A percentile compares a stretch with the other conserved stretches of the same genome.
Evolutionary conservation across 768 basidiomycete genomes (phyloP).

Genomic region (Lenzites betulinus): DNA sequence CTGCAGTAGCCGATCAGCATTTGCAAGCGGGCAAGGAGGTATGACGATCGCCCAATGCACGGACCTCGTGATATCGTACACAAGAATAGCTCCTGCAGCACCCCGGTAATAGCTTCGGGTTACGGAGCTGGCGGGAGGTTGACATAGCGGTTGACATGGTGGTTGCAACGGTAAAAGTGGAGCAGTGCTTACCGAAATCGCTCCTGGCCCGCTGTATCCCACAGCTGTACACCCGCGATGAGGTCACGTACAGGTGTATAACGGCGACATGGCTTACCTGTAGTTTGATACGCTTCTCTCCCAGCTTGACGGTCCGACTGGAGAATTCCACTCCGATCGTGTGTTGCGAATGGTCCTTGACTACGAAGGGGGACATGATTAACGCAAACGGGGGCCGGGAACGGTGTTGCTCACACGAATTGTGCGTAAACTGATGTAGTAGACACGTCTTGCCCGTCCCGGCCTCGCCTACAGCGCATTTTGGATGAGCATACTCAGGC

Average conservation of each 20-base stretch:
- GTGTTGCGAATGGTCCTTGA: constrained; percentile 95
- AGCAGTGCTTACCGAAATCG: constrained; percentile 68
- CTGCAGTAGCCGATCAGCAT: constrained; percentile 41
- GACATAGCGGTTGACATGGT: constrained; percentile 7
- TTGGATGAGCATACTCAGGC: background rate
- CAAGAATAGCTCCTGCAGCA: constrained; percentile 87
- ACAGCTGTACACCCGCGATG: constrained; percentile 56
- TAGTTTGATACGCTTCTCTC: constrained; percentile 92
- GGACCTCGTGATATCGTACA: constrained; percentile 87
- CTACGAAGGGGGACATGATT: constrained; percentile 41
- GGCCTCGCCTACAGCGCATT: constrained; percentile 73
- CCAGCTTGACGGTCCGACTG: constrained; percentile 88
- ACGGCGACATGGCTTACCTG: constrained; percentile 58
- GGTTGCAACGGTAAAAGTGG: constrained; percentile 19
- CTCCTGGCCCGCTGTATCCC: constrained; percentile 98
- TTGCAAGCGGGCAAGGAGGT: constrained; percentile 16
- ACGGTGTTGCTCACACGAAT: constrained; percentile 70
- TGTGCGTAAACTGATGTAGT: constrained; percentile 95
- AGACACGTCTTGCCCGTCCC: constrained; percentile 98
- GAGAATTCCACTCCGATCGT: constrained; percentile 99
- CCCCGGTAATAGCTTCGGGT: constrained; percentile 97
- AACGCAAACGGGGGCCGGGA: background rate
- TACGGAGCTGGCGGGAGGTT: constrained; percentile 59
- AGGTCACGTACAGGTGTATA: background rate
- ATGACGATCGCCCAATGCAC: constrained; percentile 40